Conservation (phyloP, 768 basidiomycete genomes). For the Mycena capillaripes region DNA sequence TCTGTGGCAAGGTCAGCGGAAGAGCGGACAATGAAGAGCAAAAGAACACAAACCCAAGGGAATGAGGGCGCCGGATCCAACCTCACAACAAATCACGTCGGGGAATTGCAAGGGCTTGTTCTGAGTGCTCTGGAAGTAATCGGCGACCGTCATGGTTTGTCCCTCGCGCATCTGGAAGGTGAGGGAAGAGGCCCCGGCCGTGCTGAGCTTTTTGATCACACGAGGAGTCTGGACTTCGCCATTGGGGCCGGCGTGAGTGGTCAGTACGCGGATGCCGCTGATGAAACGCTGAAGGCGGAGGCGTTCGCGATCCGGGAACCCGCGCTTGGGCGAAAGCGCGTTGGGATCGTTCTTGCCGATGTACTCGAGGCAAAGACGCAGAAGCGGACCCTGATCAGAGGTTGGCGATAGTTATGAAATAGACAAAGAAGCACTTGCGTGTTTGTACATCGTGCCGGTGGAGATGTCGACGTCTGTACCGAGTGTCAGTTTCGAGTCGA, state of each 20-base stretch:
- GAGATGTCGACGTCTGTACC: slow-evolving; percentile 65
- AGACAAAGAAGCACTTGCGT: slow-evolving; percentile 35
- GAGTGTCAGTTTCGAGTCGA: no score
- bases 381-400: slow-evolving; percentile 47
- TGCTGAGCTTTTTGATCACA: slow-evolving; percentile 63
- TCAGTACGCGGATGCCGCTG: slow-evolving; percentile 54
- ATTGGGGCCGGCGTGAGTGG: slow-evolving; percentile 25
- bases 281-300: slow-evolving; percentile 65
- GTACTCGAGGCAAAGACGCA: slow-evolving; percentile 62
- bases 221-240: slow-evolving; percentile 50
- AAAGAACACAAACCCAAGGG: no score
- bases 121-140: slow-evolving; percentile 69
- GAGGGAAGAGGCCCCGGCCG: slow-evolving; percentile 54
- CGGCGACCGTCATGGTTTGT: slow-evolving; percentile 57
- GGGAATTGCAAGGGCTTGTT: slow-evolving; percentile 72
- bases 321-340: slow-evolving; percentile 52
- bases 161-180: slow-evolving; percentile 65
- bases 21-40: no score
- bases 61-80: slow-evolving; percentile 69
- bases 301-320: slow-evolving; percentile 64
- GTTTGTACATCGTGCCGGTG: slow-evolving; percentile 79
- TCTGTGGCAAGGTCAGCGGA: no score
- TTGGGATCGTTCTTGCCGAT: slow-evolving; percentile 52
- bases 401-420: not conserved
- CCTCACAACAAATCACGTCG: slow-evolving; percentile 65